Conservation (phyloP, 257 asterid species). For the Lycium ferocissimum region DNA sequence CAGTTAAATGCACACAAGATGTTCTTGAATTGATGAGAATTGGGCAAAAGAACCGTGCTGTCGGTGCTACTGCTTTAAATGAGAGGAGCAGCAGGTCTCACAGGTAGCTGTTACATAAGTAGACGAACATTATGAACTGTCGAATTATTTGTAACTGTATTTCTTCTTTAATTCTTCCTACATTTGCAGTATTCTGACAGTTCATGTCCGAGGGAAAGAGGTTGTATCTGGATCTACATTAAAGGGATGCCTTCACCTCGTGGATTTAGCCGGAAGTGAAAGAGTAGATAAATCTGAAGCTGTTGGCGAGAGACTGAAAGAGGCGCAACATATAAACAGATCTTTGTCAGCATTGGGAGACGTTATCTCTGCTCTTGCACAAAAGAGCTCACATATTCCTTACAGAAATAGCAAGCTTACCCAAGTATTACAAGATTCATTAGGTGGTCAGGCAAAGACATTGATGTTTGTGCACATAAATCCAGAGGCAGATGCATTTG, state of each 20-base stretch:
- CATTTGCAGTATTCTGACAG: slow-evolving; percentile 76
- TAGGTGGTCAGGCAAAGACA: slow-evolving; percentile 85
- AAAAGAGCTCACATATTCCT: slow-evolving; percentile 84
- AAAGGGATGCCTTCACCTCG: slow-evolving; percentile 90
- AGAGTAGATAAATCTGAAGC: slow-evolving; percentile 94
- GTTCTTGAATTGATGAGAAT: slow-evolving; percentile 89
- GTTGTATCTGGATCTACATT: slow-evolving; percentile 70
- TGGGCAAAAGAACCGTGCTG: slow-evolving; percentile 83
- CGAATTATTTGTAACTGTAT: not conserved
- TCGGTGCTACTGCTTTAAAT: slow-evolving; percentile 91
- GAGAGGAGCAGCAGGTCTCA: slow-evolving; percentile 91
- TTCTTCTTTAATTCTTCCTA: slow-evolving; percentile 9
- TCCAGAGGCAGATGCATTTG: slow-evolving; percentile 76
- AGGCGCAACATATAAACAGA: slow-evolving; percentile 89
- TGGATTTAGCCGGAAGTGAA: slow-evolving; percentile 95
- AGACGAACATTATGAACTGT: not conserved
- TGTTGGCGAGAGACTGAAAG: slow-evolving; percentile 88
- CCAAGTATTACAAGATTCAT: slow-evolving; percentile 90
- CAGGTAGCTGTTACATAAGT: slow-evolving; percentile 49
- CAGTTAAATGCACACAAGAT: slow-evolving; percentile 81
- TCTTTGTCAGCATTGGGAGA: slow-evolving; percentile 95
- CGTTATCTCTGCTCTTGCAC: slow-evolving; percentile 93
- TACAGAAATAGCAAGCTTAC: slow-evolving; percentile 94
- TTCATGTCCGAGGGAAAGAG: slow-evolving; percentile 90
- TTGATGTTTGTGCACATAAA: slow-evolving; percentile 92